These are phyloP conservation scores for Solanum pennellii DNA, from an alignment of 257 asterid species.

Conservation along the genomic window DNA sequence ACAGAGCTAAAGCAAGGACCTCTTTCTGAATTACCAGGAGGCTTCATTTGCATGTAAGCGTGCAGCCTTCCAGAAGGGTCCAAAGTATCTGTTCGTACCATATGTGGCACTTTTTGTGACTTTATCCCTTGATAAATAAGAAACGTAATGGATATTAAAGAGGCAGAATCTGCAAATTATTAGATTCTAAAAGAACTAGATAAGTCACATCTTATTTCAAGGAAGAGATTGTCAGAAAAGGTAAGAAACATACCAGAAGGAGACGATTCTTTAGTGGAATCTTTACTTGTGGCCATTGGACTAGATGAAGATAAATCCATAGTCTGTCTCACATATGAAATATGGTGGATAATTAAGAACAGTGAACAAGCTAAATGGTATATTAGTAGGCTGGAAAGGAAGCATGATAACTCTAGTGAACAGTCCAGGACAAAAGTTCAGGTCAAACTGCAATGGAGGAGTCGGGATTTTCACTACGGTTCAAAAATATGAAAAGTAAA, in stretches of 20 bases:
- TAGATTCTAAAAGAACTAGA: slow-evolving; percentile 1
- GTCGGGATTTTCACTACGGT: background rate
- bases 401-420: background rate
- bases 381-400: background rate
- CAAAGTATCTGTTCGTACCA: slow-evolving; percentile 85
- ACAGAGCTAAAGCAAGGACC: slow-evolving; percentile 60
- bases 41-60: slow-evolving; percentile 63
- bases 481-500: background rate
- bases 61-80: slow-evolving; percentile 99
- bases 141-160: slow-evolving; percentile 5
- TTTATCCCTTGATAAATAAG: slow-evolving; percentile 35
- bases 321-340: slow-evolving; percentile 27
- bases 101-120: slow-evolving; percentile 67
- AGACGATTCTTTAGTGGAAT: slow-evolving; percentile 34
- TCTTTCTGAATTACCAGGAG: slow-evolving; percentile 42
- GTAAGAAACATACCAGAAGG: slow-evolving; percentile 32
- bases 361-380: background rate
- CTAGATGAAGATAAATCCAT: slow-evolving; percentile 38
- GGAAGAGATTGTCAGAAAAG: slow-evolving; percentile 1
- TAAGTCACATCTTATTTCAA: background rate
- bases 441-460: background rate
- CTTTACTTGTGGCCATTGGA: slow-evolving; percentile 28
- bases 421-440: background rate
- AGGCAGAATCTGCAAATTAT: slow-evolving; percentile 4
- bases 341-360: background rate